Conservation (phyloP, 2,329 filamentous ascomycete genomes). For the Xylaria sp. region DNA sequence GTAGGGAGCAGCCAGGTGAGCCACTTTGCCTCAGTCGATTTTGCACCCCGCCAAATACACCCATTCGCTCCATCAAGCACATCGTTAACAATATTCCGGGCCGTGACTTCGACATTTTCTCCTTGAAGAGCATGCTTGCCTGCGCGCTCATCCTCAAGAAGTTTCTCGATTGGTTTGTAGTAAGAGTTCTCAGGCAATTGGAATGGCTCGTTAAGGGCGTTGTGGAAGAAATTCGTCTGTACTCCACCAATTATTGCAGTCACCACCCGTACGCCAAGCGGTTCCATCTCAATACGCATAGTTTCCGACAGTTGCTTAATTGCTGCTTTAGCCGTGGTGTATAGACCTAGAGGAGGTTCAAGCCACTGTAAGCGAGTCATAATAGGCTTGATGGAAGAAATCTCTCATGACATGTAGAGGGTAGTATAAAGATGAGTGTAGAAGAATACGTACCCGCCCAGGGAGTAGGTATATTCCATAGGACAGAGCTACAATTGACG, state of each 20-base stretch:
- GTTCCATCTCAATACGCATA: constrained; percentile 6
- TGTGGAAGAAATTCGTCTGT: background rate
- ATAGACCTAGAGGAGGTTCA: background rate
- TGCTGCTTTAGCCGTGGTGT: constrained; percentile 11
- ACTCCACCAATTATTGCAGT: constrained; percentile 4
- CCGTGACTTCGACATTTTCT: background rate
- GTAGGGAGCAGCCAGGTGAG: too few species aligned
- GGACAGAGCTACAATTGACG: constrained; percentile 16
- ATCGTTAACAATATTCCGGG: background rate
- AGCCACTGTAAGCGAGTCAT: too few species aligned
- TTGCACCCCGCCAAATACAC: background rate
- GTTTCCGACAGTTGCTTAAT: background rate
- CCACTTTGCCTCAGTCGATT: too few species aligned
- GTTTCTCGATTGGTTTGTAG: background rate
- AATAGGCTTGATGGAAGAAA: too few species aligned
- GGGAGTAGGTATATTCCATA: background rate
- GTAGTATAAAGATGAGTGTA: too few species aligned
- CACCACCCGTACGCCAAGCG: constrained; percentile 4
- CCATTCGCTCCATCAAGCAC: background rate
- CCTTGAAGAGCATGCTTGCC: background rate
- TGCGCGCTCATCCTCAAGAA: background rate
- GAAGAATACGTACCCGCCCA: background rate
- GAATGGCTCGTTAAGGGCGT: background rate
- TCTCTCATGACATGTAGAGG: too few species aligned
- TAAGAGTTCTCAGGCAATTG: constrained; percentile 7